Base-by-base conservation (phyloP, 1,139 yeast species). In the Keqinozyma sinolaborantium region DNA sequence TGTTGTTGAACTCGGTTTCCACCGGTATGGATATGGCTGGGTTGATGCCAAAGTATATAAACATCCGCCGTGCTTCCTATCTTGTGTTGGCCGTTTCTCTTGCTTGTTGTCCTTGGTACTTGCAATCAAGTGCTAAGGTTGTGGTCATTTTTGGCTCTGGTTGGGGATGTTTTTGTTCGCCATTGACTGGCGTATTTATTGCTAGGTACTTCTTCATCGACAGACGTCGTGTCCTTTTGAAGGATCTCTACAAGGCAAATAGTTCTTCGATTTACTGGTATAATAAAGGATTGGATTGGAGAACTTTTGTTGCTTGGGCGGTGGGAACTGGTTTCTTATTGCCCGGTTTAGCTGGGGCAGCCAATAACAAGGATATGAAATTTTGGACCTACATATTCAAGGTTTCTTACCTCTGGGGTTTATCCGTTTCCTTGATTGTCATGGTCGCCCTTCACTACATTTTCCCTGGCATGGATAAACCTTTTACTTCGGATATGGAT, bases 231-330 rank as follows among this genome's bases (percentile, higher is more conserved):
- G 16, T 44, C 6, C 40, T 43, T 5, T 26, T 46, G 14, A 32
- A 36, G 14, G 45, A 45, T 25, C 38, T 45, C 16, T 45, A 42
- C 34, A 30, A 29, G 18, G 32, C 33, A 6, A 16, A 28, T 13
- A 14, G 34, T 4, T 31, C 33, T 5, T 47, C 47, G 11, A 40
- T 38, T 6, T 45, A 41, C 24, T 41, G 37, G 28, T 64, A 50
- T 39, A 38, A 46, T 26, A 30, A 48, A n/a, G 72, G 72, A 7
- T 31, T 58, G 32, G 62, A 66, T 40, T 56, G 56, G 55, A 51
- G 65, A 34, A 48, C 57, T 11, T 36, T 57, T 11, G 34, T 42
- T 10, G 51, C 61, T 13, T 59, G 59, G 44, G 15, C 51, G 3
- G 36, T 45, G 10, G 35, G 35, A 20, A 32, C 35, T 6, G 35